These are phyloP conservation scores for Aegilops longissima DNA, from an alignment of 176 grass and related monocot genomes.

Conservation along the genomic window DNA sequence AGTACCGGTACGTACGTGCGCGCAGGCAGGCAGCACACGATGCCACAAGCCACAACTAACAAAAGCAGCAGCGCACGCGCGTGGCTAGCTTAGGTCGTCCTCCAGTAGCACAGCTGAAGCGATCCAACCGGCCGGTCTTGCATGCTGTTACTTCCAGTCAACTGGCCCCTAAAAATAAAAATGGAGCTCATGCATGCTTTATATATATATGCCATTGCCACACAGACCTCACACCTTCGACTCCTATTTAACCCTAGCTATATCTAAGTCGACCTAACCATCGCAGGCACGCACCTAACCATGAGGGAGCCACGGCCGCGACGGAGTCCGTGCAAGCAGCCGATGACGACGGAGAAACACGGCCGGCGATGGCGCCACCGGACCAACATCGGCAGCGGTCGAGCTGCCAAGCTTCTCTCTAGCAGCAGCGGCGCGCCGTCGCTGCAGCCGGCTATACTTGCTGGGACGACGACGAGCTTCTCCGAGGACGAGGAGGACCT, in stretches of 20 bases:
- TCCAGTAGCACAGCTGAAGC: not conserved
- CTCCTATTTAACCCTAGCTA: not conserved
- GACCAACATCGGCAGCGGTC: too few relatives aligned
- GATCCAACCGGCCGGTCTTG: not conserved
- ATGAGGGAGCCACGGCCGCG: conserved; percentile 1
- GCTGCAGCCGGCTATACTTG: not conserved
- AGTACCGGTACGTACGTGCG: too few relatives aligned
- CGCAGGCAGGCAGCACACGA: too few relatives aligned
- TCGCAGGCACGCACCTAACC: not conserved
- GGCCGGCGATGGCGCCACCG: too few relatives aligned
- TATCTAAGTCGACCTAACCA: not conserved
- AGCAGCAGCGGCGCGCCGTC: not conserved
- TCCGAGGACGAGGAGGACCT: conserved; percentile 55
- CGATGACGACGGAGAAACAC: not conserved
- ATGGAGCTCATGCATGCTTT: not conserved
- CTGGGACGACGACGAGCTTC: conserved; percentile 1
- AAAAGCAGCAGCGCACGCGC: not conserved
- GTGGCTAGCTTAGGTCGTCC: not conserved
- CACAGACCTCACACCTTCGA: not conserved
- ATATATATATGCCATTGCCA: not conserved
- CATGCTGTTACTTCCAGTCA: not conserved
- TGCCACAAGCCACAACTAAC: not conserved
- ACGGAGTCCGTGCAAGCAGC: not conserved
- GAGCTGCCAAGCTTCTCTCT: too few relatives aligned
- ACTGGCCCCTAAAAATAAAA: not conserved